These are phyloP conservation scores for Cicer arietinum DNA, from an alignment of 306 rosid species.

Conservation along the genomic window DNA sequence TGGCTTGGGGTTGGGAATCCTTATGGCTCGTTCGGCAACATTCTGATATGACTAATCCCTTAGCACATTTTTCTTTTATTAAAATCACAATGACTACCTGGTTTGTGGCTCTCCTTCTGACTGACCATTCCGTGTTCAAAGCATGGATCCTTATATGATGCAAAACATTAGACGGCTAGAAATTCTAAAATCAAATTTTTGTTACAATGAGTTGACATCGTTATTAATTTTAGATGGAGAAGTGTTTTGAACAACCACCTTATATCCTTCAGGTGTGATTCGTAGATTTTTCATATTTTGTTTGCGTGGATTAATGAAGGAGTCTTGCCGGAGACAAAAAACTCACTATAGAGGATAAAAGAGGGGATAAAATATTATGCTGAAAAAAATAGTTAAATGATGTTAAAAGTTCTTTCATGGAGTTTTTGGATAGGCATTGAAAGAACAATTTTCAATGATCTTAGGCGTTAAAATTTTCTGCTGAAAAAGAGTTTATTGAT, in stretches of 20 bases:
- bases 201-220: conserved; percentile 21
- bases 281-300: conserved; percentile 25
- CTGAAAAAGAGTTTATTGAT: conserved; percentile 4
- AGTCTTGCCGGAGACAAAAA: neutral
- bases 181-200: conserved; percentile 34
- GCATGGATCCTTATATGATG: conserved; percentile 27
- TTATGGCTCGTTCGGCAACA: conserved; percentile 30
- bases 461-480: neutral
- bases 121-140: conserved; percentile 21
- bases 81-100: conserved; percentile 35
- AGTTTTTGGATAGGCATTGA: too few relatives aligned
- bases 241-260: conserved; percentile 16
- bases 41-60: conserved; percentile 40
- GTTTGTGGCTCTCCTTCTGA: conserved; percentile 35
- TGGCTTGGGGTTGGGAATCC: conserved; percentile 41
- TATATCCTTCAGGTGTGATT: conserved; percentile 1
- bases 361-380: too few relatives aligned
- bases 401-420: too few relatives aligned
- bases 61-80: conserved; percentile 38
- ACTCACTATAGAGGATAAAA: neutral
- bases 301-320: conserved; percentile 4
- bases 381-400: too few relatives aligned
- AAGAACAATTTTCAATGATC: too few relatives aligned
- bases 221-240: conserved; percentile 14
- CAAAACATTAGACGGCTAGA: conserved; percentile 17